Base-by-base conservation (phyloP, 2,329 filamentous ascomycete species). In the Curvularia hawaiiensis region DNA sequence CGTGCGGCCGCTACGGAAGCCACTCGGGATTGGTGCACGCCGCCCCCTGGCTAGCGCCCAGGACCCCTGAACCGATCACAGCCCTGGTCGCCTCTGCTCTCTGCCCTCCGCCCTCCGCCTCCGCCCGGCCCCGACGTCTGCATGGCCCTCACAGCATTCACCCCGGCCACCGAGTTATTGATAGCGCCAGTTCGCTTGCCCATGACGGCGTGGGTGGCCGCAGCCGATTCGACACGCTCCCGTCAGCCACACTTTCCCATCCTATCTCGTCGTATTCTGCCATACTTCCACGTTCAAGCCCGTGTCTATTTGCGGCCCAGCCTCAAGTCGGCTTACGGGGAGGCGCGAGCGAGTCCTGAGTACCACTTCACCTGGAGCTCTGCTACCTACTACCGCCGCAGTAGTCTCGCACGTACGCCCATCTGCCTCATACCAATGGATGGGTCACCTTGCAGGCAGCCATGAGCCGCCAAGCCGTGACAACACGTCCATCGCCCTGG, bases 1-100 rank as follows among this genome's bases (percentile, higher is more conserved):
- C 52, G 38, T 63, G 61, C 64, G 61, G 46, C 45, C 57, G 48
- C 47, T 61, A 59, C 58, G 52, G 53, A 65, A 56, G 60, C 55
- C 55, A 60, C 61, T 66, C 60, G 63, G 54, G 45, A 54, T 41
- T 35, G 33, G 44, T 35, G 35, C 24, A 33, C 31, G 52, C 18
- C 56, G 22, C 7, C 40, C 60, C 50, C 26, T 11, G 45, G 10
- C 45, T 62, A 63, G 52, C 50, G 63, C 57, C 44, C 14, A 47
- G n/a, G 14, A 45, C 44, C 50, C 46, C 49, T 57, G 58, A 58
- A 53, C 51, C 55, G 62, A 58, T 64, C 61, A 45, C 60, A 56
- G 56, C 52, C 59, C 59, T 60, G 45, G 57, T 58, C 64, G 51
- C 30, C 10, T 31, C 30, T 31, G 30, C 11, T 11, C 11, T 30